phyloP scores from a whole-genome alignment of 805 yeast species.

The Dipodascus albidus region DNA sequence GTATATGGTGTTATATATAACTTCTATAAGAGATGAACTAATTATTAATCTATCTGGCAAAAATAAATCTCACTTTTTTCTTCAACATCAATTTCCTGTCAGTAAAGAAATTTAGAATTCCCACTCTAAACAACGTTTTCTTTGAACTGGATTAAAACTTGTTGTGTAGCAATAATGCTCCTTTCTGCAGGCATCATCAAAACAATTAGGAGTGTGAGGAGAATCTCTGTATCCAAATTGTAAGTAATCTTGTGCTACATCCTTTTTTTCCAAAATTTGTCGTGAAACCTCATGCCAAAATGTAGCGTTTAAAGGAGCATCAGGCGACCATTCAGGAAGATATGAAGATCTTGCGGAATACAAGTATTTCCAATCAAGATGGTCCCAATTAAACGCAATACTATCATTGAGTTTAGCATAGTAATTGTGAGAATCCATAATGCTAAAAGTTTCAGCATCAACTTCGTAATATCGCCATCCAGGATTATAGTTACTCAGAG shows the following conservation, averaged over 20 bases:
- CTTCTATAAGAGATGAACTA: no score
- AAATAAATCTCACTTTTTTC: no score
- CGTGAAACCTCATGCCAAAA: constrained; percentile 53
- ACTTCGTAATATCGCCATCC: constrained; percentile 65
- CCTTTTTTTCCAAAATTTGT: constrained; percentile 31
- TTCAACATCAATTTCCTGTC: no score
- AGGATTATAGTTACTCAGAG: constrained; percentile 49
- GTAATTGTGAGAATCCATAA: constrained; percentile 48
- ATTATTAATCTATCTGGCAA: no score
- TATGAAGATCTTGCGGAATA: constrained; percentile 55
- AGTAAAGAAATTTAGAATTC: no score
- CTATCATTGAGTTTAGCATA: constrained; percentile 30
- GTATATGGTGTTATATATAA: no score
- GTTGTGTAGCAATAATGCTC: constrained; percentile 32
- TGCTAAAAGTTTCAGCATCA: constrained; percentile 46
- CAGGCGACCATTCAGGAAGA: constrained; percentile 46
- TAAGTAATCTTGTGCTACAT: constrained; percentile 38
- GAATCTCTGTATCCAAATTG: constrained; percentile 41
- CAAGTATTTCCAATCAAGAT: constrained; percentile 50
- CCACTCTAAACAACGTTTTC: background rate
- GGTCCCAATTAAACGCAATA: constrained; percentile 42
- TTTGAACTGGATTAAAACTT: constrained; percentile 20
- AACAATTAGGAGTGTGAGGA: constrained; percentile 43
- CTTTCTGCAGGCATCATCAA: constrained; percentile 23
- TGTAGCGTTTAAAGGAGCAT: constrained; percentile 51